Conservation (phyloP, 2,329 filamentous ascomycete species). For the Botrytis porri region DNA sequence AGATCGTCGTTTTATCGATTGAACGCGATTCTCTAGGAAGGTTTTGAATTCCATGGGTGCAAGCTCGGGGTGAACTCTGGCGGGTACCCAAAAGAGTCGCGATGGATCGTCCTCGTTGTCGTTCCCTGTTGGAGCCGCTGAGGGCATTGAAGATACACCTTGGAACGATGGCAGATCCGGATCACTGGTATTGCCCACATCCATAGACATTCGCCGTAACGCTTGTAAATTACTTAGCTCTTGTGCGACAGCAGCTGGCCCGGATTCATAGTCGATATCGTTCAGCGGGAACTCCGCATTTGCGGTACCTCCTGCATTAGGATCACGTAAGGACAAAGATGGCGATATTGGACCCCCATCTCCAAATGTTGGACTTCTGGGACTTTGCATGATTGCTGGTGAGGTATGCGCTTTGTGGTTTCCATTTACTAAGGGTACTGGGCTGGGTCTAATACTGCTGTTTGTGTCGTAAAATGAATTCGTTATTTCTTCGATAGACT, state of each 20-base stretch:
- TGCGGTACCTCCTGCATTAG: slow-evolving; percentile 48
- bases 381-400: slow-evolving; percentile 35
- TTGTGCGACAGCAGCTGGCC: slow-evolving; percentile 67
- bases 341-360: slow-evolving; percentile 40
- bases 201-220: slow-evolving; percentile 75
- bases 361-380: slow-evolving; percentile 35
- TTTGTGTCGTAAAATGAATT: slow-evolving; percentile 33
- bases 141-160: slow-evolving; percentile 61
- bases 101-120: slow-evolving; percentile 87
- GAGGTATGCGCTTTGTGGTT: slow-evolving; percentile 35
- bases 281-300: slow-evolving; percentile 64
- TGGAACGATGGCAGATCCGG: slow-evolving; percentile 75
- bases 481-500: slow-evolving; percentile 39
- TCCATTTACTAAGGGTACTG: slow-evolving; percentile 33
- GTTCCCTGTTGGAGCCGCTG: slow-evolving; percentile 66
- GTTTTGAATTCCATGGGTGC: slow-evolving; percentile 96
- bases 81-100: slow-evolving; percentile 91
- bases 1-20: slow-evolving; percentile 82
- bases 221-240: slow-evolving; percentile 72
- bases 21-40: slow-evolving; percentile 89
- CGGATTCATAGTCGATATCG: slow-evolving; percentile 71
- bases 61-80: slow-evolving; percentile 87
- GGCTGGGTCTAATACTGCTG: slow-evolving; percentile 26
- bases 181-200: slow-evolving; percentile 60
- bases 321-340: slow-evolving; percentile 40